A percentile compares a stretch with the other conserved stretches of the same genome.
Conservation (phyloP, 2,329 filamentous ascomycete genomes). For the Scleromitrula shiraiana region DNA sequence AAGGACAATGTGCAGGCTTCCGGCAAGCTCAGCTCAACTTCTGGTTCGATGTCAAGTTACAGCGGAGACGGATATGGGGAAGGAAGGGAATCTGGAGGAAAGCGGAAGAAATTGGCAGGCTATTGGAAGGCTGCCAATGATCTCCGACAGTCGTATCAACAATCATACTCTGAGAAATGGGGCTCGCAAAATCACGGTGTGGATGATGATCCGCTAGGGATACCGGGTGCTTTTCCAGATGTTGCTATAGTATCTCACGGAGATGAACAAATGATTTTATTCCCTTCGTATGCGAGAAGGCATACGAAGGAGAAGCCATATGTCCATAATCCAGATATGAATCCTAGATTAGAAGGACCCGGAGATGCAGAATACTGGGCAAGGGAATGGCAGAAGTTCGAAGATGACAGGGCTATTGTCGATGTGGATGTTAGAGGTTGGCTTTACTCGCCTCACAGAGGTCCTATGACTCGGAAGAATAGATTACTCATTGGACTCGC, state of each 20-base stretch:
- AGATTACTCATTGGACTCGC: slow-evolving; percentile 80
- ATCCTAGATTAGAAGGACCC: slow-evolving; percentile 34
- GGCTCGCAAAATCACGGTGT: slow-evolving; percentile 35
- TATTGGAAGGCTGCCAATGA: slow-evolving; percentile 67
- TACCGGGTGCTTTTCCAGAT: slow-evolving; percentile 75
- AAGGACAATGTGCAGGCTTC: slow-evolving; percentile 31
- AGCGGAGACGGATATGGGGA: slow-evolving; percentile 28
- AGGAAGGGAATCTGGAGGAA: slow-evolving; percentile 52
- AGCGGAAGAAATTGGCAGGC: slow-evolving; percentile 69
- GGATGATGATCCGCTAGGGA: slow-evolving; percentile 40
- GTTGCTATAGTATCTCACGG: slow-evolving; percentile 72
- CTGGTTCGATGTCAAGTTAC: slow-evolving; percentile 29
- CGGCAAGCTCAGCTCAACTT: slow-evolving; percentile 24
- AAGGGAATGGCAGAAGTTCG: slow-evolving; percentile 68
- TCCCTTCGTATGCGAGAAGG: slow-evolving; percentile 80
- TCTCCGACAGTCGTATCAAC: slow-evolving; percentile 57
- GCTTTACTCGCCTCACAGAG: slow-evolving; percentile 81
- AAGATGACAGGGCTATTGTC: slow-evolving; percentile 77
- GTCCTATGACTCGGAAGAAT: slow-evolving; percentile 80
- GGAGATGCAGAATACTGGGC: slow-evolving; percentile 68
- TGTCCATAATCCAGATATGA: slow-evolving; percentile 32
- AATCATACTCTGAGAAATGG: slow-evolving; percentile 41
- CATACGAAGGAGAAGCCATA: slow-evolving; percentile 27
- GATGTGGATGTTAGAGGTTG: slow-evolving; percentile 94
- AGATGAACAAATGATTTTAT: slow-evolving; percentile 87